Evolutionary conservation across 352 stramenopile species (phyloP).

Genomic region (Pelagophyceae sp.): DNA sequence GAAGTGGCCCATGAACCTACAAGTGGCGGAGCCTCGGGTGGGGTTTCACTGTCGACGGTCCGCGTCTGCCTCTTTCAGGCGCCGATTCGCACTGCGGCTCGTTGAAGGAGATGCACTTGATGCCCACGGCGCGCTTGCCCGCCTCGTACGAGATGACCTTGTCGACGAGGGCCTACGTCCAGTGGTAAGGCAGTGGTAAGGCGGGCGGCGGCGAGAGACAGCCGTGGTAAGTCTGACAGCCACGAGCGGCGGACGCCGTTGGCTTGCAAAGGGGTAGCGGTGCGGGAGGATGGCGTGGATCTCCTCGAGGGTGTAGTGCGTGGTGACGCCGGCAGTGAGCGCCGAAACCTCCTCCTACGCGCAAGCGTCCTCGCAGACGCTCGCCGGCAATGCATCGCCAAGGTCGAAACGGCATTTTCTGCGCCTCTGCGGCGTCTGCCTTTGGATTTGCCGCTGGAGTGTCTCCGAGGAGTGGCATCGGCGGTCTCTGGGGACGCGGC

Average conservation of each 20-base stretch:
- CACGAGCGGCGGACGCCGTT: no score
- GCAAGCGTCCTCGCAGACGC: no score
- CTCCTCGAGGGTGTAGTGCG: slow-evolving; percentile 57
- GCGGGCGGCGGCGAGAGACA: no score
- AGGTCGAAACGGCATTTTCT: no score
- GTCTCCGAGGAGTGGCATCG: no score
- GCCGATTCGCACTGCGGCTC: slow-evolving; percentile 52
- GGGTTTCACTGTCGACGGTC: no score
- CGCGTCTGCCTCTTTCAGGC: no score
- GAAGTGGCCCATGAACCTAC: slow-evolving; percentile 71
- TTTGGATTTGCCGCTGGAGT: no score
- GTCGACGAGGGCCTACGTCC: slow-evolving; percentile 46
- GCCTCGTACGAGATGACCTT: slow-evolving; percentile 63
- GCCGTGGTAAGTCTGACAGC: no score
- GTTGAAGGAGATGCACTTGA: slow-evolving; percentile 60
- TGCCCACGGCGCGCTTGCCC: slow-evolving; percentile 63
- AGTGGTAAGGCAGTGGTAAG: no score
- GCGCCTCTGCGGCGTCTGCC: not conserved
- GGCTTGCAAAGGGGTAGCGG: slow-evolving; percentile 41
- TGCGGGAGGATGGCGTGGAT: slow-evolving; percentile 67
- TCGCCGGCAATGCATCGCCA: no score
- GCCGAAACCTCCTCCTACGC: slow-evolving; percentile 41
- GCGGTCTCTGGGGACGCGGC: slow-evolving; percentile 6
- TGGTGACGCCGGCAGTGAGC: slow-evolving; percentile 44
- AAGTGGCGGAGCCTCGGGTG: no score